A percentile compares a stretch with the other conserved stretches of the same genome.
These are phyloP conservation scores for Colletotrichum noveboracense DNA, from an alignment of 2,329 filamentous ascomycete species.

Conservation along the genomic window DNA sequence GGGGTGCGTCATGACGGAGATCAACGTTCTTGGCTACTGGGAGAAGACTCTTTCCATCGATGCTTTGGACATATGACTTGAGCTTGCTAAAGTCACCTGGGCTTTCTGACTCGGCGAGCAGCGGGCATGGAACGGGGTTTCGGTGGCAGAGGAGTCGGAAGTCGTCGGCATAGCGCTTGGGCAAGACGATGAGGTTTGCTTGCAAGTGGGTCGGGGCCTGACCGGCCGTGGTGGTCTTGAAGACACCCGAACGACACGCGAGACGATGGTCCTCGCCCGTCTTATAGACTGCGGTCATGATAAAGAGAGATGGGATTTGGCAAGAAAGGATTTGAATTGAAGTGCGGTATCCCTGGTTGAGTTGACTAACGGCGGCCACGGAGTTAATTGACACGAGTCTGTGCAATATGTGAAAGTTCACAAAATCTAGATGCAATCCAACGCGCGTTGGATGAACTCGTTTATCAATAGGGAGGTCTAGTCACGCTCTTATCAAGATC, in stretches of 20 bases:
- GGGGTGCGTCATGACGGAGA: conserved; percentile 61
- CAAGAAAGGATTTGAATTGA: not conserved
- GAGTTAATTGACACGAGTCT: too few species aligned
- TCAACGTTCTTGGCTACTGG: conserved; percentile 48
- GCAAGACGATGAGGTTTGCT: conserved; percentile 67
- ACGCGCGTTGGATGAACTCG: fast-evolving
- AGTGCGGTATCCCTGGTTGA: fast-evolving
- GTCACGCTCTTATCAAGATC: not conserved
- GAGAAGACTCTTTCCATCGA: conserved; percentile 28
- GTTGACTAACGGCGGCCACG: not conserved
- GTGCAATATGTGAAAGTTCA: too few species aligned
- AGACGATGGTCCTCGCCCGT: conserved; percentile 46
- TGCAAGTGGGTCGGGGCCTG: conserved; percentile 62
- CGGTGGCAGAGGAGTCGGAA: conserved; percentile 64
- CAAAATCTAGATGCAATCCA: too few species aligned
- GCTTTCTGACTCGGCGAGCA: conserved; percentile 56
- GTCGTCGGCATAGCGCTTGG: conserved; percentile 59
- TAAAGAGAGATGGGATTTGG: fast-evolving
- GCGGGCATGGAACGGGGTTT: conserved; percentile 67
- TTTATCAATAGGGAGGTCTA: fast-evolving
- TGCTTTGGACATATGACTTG: conserved; percentile 32
- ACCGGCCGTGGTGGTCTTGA: conserved; percentile 55
- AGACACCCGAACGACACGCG: conserved; percentile 43
- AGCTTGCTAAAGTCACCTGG: conserved; percentile 47
- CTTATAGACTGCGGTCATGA: conserved; percentile 2